A percentile compares a stretch with the other conserved stretches of the same genome.
Evolutionary conservation across 495 filamentous ascomycete species (phyloP).

Genomic region (Jackrogersella minutella): DNA sequence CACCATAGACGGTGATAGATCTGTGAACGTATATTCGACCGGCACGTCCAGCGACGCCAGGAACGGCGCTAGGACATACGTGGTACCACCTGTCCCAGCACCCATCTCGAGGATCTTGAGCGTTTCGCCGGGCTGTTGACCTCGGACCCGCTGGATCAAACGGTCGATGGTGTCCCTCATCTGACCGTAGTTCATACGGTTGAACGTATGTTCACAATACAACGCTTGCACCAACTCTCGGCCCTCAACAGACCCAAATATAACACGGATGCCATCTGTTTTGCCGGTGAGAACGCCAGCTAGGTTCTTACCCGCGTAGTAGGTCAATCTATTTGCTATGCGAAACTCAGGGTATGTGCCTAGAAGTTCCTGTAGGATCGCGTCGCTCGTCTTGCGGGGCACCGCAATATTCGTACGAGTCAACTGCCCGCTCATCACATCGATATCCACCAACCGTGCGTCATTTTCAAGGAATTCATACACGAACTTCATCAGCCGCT

Average conservation of each 20-base stretch:
- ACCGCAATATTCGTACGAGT: constrained; percentile 48
- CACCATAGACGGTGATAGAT: constrained; percentile 56
- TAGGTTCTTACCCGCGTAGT: constrained; percentile 44
- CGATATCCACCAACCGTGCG: constrained; percentile 48
- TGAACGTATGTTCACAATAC: constrained; percentile 11
- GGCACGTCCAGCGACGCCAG: constrained; percentile 45
- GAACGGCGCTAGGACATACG: constrained; percentile 44
- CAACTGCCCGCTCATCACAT: constrained; percentile 28
- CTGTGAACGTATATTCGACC: constrained; percentile 51
- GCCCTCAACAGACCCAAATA: constrained; percentile 54
- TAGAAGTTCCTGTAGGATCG: constrained; percentile 44
- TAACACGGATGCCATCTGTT: constrained; percentile 51
- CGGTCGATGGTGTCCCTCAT: constrained; percentile 43
- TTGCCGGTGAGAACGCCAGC: constrained; percentile 51
- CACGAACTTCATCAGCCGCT: constrained; percentile 47
- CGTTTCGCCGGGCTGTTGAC: constrained; percentile 11
- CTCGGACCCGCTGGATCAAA: constrained; percentile 43
- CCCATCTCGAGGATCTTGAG: constrained; percentile 49
- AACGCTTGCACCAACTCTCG: constrained; percentile 45
- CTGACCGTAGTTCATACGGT: constrained; percentile 42
- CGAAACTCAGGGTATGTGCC: not conserved
- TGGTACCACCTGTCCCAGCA: constrained; percentile 50
- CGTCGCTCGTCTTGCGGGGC: constrained; percentile 42
- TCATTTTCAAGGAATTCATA: constrained; percentile 53
- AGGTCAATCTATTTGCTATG: not conserved